Base-by-base conservation (phyloP, 2,329 filamentous ascomycete genomes). In the Cercospora nicotianae region DNA sequence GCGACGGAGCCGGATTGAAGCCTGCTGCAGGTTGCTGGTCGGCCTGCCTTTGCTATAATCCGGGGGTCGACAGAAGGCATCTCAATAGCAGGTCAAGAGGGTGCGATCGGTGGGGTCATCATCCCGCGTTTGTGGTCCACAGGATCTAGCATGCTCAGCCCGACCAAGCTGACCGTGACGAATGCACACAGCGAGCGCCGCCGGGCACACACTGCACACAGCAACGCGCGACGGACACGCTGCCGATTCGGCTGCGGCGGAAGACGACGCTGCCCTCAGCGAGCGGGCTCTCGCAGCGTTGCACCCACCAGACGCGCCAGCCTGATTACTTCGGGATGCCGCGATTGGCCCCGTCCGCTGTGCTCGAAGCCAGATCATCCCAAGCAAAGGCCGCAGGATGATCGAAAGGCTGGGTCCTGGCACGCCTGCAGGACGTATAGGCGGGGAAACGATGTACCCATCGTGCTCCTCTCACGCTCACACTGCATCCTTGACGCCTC, bases 401-500 rank as follows among this genome's bases (percentile, higher is more conserved):
- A 31, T 30, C 26, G 53, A 30, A 26, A 33, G 26, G 53, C 26
- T 58, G 26, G 26, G 3, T 58, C 26, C 53, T 58, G 53, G 53
- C 53, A 42, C 12, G 61, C 33, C 23, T 16, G 30, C 48, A 36
- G 9, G 42, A 36, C 51, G 28, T 60, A 20, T 39, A 23, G 42
- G 20, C 42, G 42, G 42, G n/a, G 42, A 23, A 48, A 53, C 60
- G 42, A 63, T 20, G 60, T 45, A 48, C 39, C 26, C 39, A 48
- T 60, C 36, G 36, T 36, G 18, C 33, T 60, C 30, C 31, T 18
- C 57, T 16, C 23, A 16, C 23, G 31, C 59, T 33, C 64, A 18
- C 23, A 20, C 36, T 51, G 45, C 42, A 20, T 55, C 20, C 42
- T 18, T 20, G 48, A 60, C 57, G 51, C 62, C 63, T 68, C 62